Base-by-base conservation (phyloP, 2,329 filamentous ascomycete genomes). In the Ilyonectria sp. region DNA sequence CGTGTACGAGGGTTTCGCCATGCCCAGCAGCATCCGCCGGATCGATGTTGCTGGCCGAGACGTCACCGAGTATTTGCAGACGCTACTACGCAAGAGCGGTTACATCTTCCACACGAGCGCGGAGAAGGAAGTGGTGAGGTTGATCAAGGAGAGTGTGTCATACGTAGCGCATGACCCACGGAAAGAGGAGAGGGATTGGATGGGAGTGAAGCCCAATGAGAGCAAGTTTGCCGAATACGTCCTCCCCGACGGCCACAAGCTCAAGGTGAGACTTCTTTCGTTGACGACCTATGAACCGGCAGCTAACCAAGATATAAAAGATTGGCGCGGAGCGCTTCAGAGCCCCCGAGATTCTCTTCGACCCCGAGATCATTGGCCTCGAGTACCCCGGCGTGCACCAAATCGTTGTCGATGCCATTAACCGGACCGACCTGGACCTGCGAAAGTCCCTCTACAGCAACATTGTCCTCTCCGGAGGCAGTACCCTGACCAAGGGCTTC, bases 301-400 rank as follows among this genome's bases (percentile, higher is more conserved):
- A 10, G 56, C 74, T 80, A 60, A 79, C 69, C 49, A n/a, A 29
- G 21, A 33, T 33, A 26, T 10, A 23, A 6, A 47, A 96, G 92
- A 89, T 98, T 80, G 96, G 96, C 54, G 90, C 95, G 67, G 96
- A 99, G 83, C 91, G 96, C 56, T 99, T 98, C 87, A 90, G 96
- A 71, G 96, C 96, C 3, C 94, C 96, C 1, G 96, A 99, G 82
- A 98, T 99, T 74, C 89, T 99, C 31, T 99, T 99, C 82, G 95
- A 98, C 76, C 96, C 96, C 4, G 96, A 98, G 79, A 92, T 99
- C 75, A 97, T 99, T 75, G 75, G 96, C 11, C 91, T 97, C 59
- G 96, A 99, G 83, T 99, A 98, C 83, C 94, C 94, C 6, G 96
- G 96, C 68, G 92, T 99, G 62, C 96, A 99, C 82, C 96, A 99